A percentile compares a stretch with the other conserved stretches of the same genome.
These are phyloP conservation scores for Polysphondylium violaceum DNA, from an alignment of 78 protist genomes.

Conservation along the genomic window DNA sequence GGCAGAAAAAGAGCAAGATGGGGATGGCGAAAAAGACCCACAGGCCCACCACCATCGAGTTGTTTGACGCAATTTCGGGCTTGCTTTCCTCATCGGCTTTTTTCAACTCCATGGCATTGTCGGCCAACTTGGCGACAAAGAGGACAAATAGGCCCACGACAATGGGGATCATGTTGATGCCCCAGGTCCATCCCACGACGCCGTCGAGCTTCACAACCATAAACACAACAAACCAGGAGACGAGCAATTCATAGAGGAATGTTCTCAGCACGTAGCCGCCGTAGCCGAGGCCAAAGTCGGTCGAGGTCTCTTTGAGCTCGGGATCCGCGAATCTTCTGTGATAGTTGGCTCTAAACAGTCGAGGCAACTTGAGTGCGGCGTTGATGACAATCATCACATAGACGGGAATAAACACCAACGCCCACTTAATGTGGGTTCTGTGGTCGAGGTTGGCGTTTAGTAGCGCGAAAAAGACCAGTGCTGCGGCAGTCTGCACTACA, in stretches of 20 bases:
- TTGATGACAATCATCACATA: neutral
- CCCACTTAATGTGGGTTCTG: neutral
- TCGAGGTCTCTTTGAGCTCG: neutral
- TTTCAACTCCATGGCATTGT: neutral
- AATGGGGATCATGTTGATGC: conserved; percentile 48
- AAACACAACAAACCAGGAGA: conserved; percentile 43
- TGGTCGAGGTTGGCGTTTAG: neutral
- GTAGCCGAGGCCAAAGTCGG: conserved; percentile 40
- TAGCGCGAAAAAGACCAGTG: neutral
- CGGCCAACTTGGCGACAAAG: neutral
- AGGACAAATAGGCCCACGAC: neutral
- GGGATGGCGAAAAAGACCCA: conserved; percentile 1
- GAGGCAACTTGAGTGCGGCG: neutral
- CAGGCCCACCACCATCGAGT: neutral
- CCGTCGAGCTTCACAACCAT: conserved; percentile 5
- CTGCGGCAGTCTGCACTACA: neutral
- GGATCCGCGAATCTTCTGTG: neutral
- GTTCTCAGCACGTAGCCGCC: conserved; percentile 3
- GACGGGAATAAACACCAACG: conserved; percentile 46
- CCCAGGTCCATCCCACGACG: conserved; percentile 56
- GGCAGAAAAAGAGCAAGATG: conserved; percentile 16
- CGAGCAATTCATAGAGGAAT: neutral
- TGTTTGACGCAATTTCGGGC: neutral
- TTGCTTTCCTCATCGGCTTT: neutral
- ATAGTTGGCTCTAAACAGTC: neutral